Conservation (phyloP, 176 grass and related monocot species). For the Tillandsia fasciculata region DNA sequence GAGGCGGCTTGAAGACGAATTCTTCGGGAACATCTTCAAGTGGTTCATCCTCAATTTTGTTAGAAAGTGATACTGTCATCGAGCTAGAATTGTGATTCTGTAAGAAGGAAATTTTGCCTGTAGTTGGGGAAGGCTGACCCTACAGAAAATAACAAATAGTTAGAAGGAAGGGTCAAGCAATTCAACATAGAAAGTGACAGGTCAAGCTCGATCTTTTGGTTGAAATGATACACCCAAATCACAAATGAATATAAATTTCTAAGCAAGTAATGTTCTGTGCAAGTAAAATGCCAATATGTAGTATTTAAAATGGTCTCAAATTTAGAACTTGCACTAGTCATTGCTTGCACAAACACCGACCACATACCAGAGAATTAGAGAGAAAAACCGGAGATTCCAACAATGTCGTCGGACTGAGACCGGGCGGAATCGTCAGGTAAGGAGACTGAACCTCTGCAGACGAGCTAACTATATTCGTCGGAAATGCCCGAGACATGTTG, state of each 20-base stretch:
- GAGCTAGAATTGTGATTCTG: constrained; percentile 24
- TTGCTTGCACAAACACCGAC: not conserved
- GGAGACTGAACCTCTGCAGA: constrained; percentile 40
- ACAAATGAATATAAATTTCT: constrained; percentile 2
- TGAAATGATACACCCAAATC: constrained; percentile 2
- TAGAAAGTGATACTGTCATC: constrained; percentile 13
- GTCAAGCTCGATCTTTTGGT: not conserved
- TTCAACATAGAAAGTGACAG: not conserved
- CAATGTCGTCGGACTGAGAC: constrained; percentile 54
- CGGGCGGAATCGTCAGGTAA: constrained; percentile 59
- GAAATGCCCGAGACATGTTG: constrained; percentile 16
- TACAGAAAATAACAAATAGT: constrained; percentile 25
- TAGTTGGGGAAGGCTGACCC: constrained; percentile 85
- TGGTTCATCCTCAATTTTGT: constrained; percentile 19
- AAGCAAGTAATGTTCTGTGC: not conserved
- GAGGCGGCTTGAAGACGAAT: constrained; percentile 68
- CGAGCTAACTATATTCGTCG: constrained; percentile 7
- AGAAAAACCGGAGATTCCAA: constrained; percentile 67
- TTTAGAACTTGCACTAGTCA: too few relatives aligned
- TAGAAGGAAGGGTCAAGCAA: not conserved
- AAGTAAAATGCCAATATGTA: not conserved
- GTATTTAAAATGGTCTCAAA: not conserved
- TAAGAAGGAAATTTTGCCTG: constrained; percentile 58
- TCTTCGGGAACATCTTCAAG: constrained; percentile 37
- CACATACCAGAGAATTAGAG: constrained; percentile 58